phyloP scores from a whole-genome alignment of 2,329 filamentous ascomycete genomes.

The Hortaea werneckii region DNA sequence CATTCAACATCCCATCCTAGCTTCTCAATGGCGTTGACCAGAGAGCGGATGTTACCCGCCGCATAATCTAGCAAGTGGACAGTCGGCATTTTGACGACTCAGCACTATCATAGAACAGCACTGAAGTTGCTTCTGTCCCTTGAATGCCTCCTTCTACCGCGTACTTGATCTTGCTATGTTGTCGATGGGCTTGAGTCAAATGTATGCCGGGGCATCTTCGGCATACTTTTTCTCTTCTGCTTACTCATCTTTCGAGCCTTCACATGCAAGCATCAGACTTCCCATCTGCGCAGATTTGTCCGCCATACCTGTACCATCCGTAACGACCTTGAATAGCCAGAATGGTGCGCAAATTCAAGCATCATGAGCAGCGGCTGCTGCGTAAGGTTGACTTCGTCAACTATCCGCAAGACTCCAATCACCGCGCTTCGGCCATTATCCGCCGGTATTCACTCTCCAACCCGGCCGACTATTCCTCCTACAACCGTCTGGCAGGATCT shows the following conservation, averaged over 20 bases:
- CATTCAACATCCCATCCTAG: slow-evolving; percentile 88
- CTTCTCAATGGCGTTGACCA: slow-evolving; percentile 96
- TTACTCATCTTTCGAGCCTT: too few relatives aligned
- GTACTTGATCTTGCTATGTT: too few relatives aligned
- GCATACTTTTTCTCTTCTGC: too few relatives aligned
- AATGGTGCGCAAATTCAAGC: slow-evolving; percentile 94
- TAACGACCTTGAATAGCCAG: slow-evolving; percentile 12
- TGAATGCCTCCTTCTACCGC: neutral
- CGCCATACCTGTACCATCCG: too few relatives aligned
- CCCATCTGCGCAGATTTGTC: too few relatives aligned
- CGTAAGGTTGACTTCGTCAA: slow-evolving; percentile 88
- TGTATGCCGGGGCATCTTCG: neutral
- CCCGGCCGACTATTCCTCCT: slow-evolving; percentile 65
- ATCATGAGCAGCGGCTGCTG: slow-evolving; percentile 93
- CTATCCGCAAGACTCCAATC: slow-evolving; percentile 67
- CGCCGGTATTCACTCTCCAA: slow-evolving; percentile 88
- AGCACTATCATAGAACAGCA: too few relatives aligned
- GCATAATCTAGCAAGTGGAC: slow-evolving; percentile 83
- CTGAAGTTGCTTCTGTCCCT: neutral
- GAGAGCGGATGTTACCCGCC: slow-evolving; percentile 87
- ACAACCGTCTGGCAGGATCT: slow-evolving; percentile 44
- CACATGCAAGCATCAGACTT: too few relatives aligned
- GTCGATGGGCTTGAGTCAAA: neutral
- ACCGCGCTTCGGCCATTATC: slow-evolving; percentile 71
- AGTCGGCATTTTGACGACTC: slow-evolving; percentile 49